Base-by-base conservation (phyloP, 2,329 filamentous ascomycete species). In the Sphaerulina populicola region DNA sequence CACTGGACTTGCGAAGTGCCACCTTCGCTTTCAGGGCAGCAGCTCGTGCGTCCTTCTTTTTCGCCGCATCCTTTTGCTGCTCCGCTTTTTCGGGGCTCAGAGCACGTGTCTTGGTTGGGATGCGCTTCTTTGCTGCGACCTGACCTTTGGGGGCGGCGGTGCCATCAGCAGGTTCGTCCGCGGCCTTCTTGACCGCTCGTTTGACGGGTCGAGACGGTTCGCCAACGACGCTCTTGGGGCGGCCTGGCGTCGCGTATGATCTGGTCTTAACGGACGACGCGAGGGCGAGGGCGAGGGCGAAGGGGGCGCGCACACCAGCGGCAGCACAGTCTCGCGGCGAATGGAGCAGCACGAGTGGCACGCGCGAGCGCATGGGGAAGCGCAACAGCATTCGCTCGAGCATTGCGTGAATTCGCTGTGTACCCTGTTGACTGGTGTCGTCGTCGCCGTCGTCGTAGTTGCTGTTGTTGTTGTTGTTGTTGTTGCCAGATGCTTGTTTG, bases 201-300 rank as follows among this genome's bases (percentile, higher is more conserved):
- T 65, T 65, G 27, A 65, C 61, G 0, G 62, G 58, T 10, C 56
- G 52, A 12, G 62, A 63, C 1, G 64, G 62, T 50, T 66, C 64
- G 48, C 63, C 64, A 18, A 65, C 64, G n/a, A 60, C 61, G 35
- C 53, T 60, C 50, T 61, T 61, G n/a, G 64, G 64, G 36, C 64
- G 57, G 12, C 63, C 62, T 14, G 63, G 62, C 44, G 60, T 62
- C 52, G 62, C 60, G 44, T 62, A 62, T 14, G 53, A 50, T 12
- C 61, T 59, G 38, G 5, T 7, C 23, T 27, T 27, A 1, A 27
- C 23, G 23, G 6, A 27, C 23, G 23, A 7, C 6, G 23, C 23
- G 23, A 51, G 43, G 21, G 55, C 37, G 23, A 51, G 43, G 21
- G 55, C 37, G 30, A 57, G 54, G 12, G 52, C 36, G 41, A 54